phyloP scores from a whole-genome alignment of 1,284 basidiomycete genomes.

The Pseudozyma flocculosa region DNA sequence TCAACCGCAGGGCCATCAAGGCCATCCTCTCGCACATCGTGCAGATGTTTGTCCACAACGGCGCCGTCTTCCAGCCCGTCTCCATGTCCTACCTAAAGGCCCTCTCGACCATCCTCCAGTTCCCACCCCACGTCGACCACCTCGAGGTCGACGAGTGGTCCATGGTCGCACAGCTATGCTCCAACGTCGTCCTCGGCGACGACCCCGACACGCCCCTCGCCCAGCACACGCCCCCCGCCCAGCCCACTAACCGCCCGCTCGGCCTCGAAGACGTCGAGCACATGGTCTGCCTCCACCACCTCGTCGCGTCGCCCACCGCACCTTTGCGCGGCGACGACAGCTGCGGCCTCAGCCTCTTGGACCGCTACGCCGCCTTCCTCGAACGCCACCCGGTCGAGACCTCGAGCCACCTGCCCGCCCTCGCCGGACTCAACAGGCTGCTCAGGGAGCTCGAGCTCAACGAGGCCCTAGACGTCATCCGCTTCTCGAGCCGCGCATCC shows the following conservation, averaged over 20 bases:
- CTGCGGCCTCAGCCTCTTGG: slow-evolving; percentile 25
- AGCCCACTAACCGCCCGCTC: slow-evolving; percentile 5
- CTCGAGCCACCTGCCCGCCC: slow-evolving; percentile 33
- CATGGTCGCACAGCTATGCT: slow-evolving; percentile 69
- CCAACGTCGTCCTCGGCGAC: slow-evolving; percentile 58
- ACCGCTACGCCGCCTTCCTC: slow-evolving; percentile 34
- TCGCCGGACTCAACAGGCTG: slow-evolving; percentile 32
- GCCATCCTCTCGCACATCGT: slow-evolving; percentile 70
- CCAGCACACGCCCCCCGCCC: background rate
- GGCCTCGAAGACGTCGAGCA: slow-evolving; percentile 37
- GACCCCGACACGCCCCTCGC: slow-evolving; percentile 8
- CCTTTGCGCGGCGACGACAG: slow-evolving; percentile 19
- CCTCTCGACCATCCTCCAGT: slow-evolving; percentile 67
- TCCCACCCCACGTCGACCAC: slow-evolving; percentile 75
- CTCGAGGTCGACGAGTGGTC: slow-evolving; percentile 71
- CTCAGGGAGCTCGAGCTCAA: slow-evolving; percentile 41
- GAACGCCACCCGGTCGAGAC: slow-evolving; percentile 23
- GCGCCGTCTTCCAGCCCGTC: slow-evolving; percentile 67
- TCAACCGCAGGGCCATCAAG: slow-evolving; percentile 65
- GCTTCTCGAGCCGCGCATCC: slow-evolving; percentile 14
- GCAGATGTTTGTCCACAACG: slow-evolving; percentile 66
- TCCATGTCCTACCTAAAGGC: slow-evolving; percentile 80
- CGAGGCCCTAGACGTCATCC: slow-evolving; percentile 11
- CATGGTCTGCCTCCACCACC: slow-evolving; percentile 30
- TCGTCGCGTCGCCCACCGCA: slow-evolving; percentile 24